Conservation (phyloP, 1,139 yeast genomes). For the Saccharomyces hybrid region DNA sequence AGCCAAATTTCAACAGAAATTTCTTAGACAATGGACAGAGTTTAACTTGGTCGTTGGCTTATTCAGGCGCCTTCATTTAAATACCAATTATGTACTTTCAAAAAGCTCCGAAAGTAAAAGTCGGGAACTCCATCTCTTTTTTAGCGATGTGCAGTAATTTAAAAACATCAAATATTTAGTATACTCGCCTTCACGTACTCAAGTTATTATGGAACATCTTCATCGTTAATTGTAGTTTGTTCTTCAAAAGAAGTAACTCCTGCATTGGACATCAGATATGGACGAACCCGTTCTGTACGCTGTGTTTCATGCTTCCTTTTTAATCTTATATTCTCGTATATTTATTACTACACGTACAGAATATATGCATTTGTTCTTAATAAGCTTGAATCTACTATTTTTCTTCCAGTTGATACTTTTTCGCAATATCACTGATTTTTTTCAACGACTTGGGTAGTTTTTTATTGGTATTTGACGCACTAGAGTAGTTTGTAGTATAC, state of each 20-base stretch:
- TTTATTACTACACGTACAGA: background rate
- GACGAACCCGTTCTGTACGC: no score
- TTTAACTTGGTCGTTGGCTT: constrained; percentile 81
- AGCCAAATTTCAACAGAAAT: constrained; percentile 39
- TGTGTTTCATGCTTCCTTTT: background rate
- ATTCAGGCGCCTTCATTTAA: constrained; percentile 41
- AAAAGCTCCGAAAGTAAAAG: background rate
- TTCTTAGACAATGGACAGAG: constrained; percentile 86
- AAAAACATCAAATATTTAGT: no score
- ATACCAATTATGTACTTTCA: background rate
- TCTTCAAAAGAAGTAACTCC: no score
- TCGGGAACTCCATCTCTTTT: background rate
- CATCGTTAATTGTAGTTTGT: no score
- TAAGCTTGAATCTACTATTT: background rate
- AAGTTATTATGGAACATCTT: no score
- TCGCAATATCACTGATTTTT: constrained; percentile 23
- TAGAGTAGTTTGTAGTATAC: no score
- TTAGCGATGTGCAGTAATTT: no score
- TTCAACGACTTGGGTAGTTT: constrained; percentile 23
- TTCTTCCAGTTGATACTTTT: constrained; percentile 20
- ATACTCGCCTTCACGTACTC: no score
- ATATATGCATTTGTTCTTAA: no score
- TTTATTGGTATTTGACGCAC: constrained; percentile 2
- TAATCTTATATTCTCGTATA: background rate
- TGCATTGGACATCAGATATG: no score